Evolutionary conservation across 306 rosid species (phyloP), one percentile per base, ranked within the genome.

Genomic region (Biancaea sappan): DNA sequence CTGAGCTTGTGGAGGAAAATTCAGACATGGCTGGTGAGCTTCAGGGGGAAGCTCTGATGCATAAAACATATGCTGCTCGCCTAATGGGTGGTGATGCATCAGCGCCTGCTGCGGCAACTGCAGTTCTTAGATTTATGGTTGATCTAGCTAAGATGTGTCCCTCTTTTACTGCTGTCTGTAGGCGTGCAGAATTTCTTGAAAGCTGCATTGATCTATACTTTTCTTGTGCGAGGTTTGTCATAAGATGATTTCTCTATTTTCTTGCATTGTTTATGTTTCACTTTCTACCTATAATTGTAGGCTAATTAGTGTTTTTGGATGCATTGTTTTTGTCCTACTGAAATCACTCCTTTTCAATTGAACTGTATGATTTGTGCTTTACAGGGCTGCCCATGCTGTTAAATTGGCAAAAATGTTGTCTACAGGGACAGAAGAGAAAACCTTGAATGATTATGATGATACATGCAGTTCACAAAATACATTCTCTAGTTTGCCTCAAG

Each of bases 41-140:
- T 82, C 99, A 95, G 81, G 99, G 99, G 80, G 99, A 92, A 87
- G 99, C 99, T 37, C 80, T 95, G 78, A 89, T 95, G 99, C 99
- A 95, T 80, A 95, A 95, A 88, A 95, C 99, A 59, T 95, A 95
- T 82, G 99, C 99, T 26, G 99, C 99, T 71, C 99, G 99, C 64
- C 84, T 95, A 71, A 95, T 95, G 99, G 96, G 99, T 44, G 99
- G 99, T 77, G 97, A 92, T 82, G 99, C 99, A 69, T 88, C 99
- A 41, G 98, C 99, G 66, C 99, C 99, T 81, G 95, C 88, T 68
- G 96, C 96, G 21, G 99, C 98, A 9, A 95, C 99, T 78, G 81
- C 99, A n/a, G 96, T 95, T 80, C 85, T 95, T 79, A 83, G 97
- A 77, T 95, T 92, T 83, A 88, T 95, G 99, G 99, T 95, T 78